Percentiles rank a stretch among this genome's conserved stretches.
These are phyloP conservation scores for Penicillium macrosclerotiorum DNA, from an alignment of 495 filamentous ascomycete genomes.

Conservation along the genomic window DNA sequence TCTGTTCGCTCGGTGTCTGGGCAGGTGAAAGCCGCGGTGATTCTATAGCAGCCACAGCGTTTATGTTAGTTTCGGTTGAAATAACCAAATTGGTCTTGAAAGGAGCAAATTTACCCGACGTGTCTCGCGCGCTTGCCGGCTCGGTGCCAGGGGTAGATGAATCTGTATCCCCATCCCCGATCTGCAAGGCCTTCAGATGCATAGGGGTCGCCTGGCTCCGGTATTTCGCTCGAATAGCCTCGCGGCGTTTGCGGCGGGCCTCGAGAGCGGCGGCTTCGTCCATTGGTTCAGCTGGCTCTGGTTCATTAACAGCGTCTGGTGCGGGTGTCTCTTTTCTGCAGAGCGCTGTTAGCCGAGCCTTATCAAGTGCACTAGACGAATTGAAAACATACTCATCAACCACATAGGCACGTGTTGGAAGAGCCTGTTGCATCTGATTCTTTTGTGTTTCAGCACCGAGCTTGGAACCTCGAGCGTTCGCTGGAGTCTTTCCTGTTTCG, in stretches of 20 bases:
- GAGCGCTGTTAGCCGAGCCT: conserved; percentile 8
- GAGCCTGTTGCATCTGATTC: conserved; percentile 55
- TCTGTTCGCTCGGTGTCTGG: conserved; percentile 43
- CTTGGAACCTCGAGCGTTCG: conserved; percentile 55
- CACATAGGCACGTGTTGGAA: conserved; percentile 20
- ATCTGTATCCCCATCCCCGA: conserved; percentile 52
- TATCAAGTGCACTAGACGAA: background rate
- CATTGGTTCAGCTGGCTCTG: conserved; percentile 46
- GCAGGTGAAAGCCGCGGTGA: conserved; percentile 12
- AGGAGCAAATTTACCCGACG: conserved; percentile 26
- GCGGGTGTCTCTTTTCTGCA: conserved; percentile 11
- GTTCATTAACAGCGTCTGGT: conserved; percentile 24
- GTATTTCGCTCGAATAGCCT: conserved; percentile 85
- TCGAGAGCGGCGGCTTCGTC: conserved; percentile 82
- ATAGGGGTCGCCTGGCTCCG: conserved; percentile 69
- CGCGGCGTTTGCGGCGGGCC: conserved; percentile 80
- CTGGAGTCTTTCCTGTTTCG: conserved; percentile 58
- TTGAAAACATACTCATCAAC: conserved; percentile 43
- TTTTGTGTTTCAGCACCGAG: conserved; percentile 66
- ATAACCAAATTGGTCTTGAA: background rate
- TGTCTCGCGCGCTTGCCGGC: conserved; percentile 23
- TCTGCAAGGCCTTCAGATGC: conserved; percentile 72
- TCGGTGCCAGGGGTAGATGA: conserved; percentile 53
- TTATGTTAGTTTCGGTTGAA: conserved; percentile 5
- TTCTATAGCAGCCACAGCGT: background rate